Evolutionary conservation across 179 eudicot species (phyloP).

Genomic region (Amaranthus tricolor): DNA sequence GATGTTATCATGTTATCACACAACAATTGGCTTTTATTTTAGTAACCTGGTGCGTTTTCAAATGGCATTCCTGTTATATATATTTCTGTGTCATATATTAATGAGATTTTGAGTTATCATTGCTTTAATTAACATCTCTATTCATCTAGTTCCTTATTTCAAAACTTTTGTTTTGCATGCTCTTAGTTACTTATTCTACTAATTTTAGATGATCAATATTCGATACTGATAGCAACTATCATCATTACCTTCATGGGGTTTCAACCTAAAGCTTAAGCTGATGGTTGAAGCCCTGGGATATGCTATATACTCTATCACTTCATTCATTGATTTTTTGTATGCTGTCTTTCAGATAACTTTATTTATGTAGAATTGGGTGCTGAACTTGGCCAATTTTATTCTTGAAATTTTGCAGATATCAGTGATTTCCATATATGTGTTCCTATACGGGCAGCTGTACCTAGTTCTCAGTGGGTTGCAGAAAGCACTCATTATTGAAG

Average conservation of each 20-base stretch:
- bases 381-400: background rate
- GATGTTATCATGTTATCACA: conserved; percentile 91
- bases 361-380: background rate
- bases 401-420: conserved; percentile 64
- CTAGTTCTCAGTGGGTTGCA: conserved; percentile 92
- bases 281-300: too few species aligned
- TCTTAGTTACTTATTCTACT: background rate
- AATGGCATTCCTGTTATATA: background rate
- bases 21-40: conserved; percentile 86
- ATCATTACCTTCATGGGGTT: background rate
- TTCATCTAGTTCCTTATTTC: background rate
- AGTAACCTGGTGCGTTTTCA: conserved; percentile 65
- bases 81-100: background rate
- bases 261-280: too few species aligned
- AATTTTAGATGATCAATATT: background rate
- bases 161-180: background rate
- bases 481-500: conserved; percentile 61
- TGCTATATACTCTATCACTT: too few species aligned
- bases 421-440: conserved; percentile 74
- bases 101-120: background rate
- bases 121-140: background rate
- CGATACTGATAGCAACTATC: background rate
- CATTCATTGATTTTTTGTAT: background rate
- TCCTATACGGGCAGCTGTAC: conserved; percentile 93
- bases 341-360: background rate